phyloP scores from a whole-genome alignment of 345 rosid species.

The Boechera stricta region DNA sequence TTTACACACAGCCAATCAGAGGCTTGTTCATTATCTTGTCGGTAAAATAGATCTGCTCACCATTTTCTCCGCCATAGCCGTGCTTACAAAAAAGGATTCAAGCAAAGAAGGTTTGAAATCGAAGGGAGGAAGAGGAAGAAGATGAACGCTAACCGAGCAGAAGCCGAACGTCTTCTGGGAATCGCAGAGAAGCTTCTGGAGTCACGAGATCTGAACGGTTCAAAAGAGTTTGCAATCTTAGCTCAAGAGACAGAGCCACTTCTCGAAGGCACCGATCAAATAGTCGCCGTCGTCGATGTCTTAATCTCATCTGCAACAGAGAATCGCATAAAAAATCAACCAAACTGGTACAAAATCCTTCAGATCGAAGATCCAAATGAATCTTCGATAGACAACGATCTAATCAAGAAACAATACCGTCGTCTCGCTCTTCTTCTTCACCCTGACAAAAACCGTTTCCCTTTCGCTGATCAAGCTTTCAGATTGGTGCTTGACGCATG shows the following conservation, averaged over 20 bases:
- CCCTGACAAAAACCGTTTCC: constrained; percentile 82
- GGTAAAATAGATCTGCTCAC: no score
- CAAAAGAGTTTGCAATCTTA: constrained; percentile 76
- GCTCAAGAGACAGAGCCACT: constrained; percentile 88
- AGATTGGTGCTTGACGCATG: constrained; percentile 83
- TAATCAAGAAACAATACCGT: constrained; percentile 80
- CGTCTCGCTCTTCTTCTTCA: constrained; percentile 86
- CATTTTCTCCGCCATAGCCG: no score
- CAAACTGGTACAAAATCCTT: constrained; percentile 83
- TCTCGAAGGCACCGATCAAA: constrained; percentile 88
- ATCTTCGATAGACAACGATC: constrained; percentile 61
- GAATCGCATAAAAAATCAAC: constrained; percentile 64
- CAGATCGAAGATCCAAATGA: constrained; percentile 56
- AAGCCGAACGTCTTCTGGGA: constrained; percentile 88
- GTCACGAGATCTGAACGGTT: constrained; percentile 67
- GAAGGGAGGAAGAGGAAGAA: not conserved
- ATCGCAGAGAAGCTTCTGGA: constrained; percentile 81
- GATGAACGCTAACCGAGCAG: constrained; percentile 50
- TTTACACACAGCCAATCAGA: no score
- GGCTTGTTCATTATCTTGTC: no score
- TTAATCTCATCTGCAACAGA: constrained; percentile 58
- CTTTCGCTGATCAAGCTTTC: constrained; percentile 82
- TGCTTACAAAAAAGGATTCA: no score
- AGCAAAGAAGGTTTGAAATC: no score
- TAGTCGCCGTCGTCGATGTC: constrained; percentile 84